Percentiles rank a stretch among this genome's conserved stretches.
Conservation (phyloP, 352 stramenopile genomes). For the Globisporangium polare region DNA sequence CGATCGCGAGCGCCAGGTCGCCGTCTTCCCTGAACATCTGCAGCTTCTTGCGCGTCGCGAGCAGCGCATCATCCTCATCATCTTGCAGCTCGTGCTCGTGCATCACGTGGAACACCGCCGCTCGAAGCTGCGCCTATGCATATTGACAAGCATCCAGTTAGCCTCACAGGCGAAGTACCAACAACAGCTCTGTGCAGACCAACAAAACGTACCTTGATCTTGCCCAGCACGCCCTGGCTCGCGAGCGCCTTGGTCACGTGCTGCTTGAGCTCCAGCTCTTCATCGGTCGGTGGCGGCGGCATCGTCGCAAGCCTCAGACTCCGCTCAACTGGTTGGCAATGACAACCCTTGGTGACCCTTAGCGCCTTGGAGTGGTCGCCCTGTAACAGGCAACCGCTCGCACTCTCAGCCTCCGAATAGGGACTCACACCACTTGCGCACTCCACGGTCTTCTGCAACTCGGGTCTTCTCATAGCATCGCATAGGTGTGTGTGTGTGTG, state of each 20-base stretch:
- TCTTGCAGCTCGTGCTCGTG: conserved; percentile 31
- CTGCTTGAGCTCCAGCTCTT: conserved; percentile 64
- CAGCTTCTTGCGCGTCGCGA: conserved; percentile 5
- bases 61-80: conserved; percentile 1
- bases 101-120: conserved; percentile 76
- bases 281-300: conserved; percentile 30
- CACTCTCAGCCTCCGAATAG: not conserved
- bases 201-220: conserved; percentile 60
- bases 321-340: no score
- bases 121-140: conserved; percentile 56
- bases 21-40: conserved; percentile 28
- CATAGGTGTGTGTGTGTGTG: conserved; percentile 1
- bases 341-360: no score
- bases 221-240: conserved; percentile 59
- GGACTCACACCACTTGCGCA: not conserved
- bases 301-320: not conserved
- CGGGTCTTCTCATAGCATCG: conserved; percentile 9
- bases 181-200: no score
- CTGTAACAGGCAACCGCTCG: not conserved
- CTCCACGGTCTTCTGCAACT: not conserved
- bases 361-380: not conserved
- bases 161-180: not conserved
- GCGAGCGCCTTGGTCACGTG: conserved; percentile 52
- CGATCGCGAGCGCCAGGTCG: conserved; percentile 38
- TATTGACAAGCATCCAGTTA: not conserved